Percentiles rank a stretch among this genome's conserved stretches.
Evolutionary conservation across 1,284 basidiomycete genomes (phyloP).

Genomic region (Veloporphyrellus conicus): DNA sequence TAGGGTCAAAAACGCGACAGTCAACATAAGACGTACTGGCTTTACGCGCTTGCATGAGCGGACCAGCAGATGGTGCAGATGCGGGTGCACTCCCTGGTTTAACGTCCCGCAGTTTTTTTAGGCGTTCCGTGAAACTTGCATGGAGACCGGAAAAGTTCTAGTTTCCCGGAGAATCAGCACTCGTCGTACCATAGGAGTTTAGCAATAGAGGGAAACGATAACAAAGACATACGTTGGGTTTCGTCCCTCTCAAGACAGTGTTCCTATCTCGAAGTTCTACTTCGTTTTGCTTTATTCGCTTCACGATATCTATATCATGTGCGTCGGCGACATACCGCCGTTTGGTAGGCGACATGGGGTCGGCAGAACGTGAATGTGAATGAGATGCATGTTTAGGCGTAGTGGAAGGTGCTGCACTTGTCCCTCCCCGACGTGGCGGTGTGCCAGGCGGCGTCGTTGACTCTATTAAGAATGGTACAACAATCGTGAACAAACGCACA

Average conservation of each 20-base stretch:
- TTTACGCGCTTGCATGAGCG: conserved; percentile 55
- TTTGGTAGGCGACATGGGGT: conserved; percentile 53
- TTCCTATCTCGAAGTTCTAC: conserved; percentile 72
- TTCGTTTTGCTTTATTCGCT: conserved; percentile 71
- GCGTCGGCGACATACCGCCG: conserved; percentile 75
- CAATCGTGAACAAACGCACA: not conserved
- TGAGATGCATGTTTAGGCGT: conserved; percentile 34
- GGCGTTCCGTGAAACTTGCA: conserved; percentile 58
- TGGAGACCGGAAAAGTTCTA: conserved; percentile 73
- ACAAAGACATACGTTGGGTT: conserved; percentile 59
- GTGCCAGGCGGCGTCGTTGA: conserved; percentile 64
- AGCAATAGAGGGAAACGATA: too few species aligned
- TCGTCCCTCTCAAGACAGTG: conserved; percentile 71
- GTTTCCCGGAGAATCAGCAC: not conserved
- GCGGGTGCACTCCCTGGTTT: conserved; percentile 45
- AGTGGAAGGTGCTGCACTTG: conserved; percentile 31
- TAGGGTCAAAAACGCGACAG: too few species aligned
- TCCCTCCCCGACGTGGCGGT: conserved; percentile 46
- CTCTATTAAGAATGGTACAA: conserved; percentile 17
- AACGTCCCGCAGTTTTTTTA: conserved; percentile 71
- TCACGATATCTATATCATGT: conserved; percentile 78
- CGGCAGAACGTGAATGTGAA: conserved; percentile 35
- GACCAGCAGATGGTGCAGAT: conserved; percentile 41
- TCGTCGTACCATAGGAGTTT: not conserved
- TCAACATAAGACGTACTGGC: conserved; percentile 43